These are phyloP conservation scores for Yamadazyma akitaensis DNA, from an alignment of 805 yeast genomes.

Conservation along the genomic window DNA sequence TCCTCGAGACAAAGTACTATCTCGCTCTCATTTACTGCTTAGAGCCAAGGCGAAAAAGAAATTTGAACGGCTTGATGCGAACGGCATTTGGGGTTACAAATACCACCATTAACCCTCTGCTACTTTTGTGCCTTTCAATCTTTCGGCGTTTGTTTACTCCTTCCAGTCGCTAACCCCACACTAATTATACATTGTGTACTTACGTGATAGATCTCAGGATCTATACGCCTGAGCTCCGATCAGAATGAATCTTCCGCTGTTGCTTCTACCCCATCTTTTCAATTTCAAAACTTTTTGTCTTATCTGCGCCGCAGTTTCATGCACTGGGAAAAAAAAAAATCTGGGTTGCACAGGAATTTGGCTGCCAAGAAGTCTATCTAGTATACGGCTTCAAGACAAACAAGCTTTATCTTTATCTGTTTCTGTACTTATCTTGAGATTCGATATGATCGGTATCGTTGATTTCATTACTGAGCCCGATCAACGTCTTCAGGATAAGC, in stretches of 20 bases:
- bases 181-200: too few species aligned
- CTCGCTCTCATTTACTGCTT: neutral
- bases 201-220: too few species aligned
- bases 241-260: too few species aligned
- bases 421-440: conserved; percentile 63
- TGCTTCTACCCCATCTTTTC: too few species aligned
- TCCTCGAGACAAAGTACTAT: too few species aligned
- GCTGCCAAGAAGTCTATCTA: neutral
- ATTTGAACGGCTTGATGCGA: conserved; percentile 2
- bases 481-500: conserved; percentile 74
- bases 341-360: neutral
- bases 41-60: conserved; percentile 2
- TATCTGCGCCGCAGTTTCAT: too few species aligned
- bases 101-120: neutral
- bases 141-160: too few species aligned
- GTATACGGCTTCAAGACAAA: neutral
- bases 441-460: conserved; percentile 61
- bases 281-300: too few species aligned
- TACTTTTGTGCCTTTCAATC: neutral
- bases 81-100: neutral
- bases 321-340: too few species aligned
- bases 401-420: neutral
- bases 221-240: too few species aligned
- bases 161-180: too few species aligned
- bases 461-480: conserved; percentile 80